Evolutionary conservation across 192 early-diverging fungal genomes (phyloP).

Genomic region (Umbelopsis sp.): DNA sequence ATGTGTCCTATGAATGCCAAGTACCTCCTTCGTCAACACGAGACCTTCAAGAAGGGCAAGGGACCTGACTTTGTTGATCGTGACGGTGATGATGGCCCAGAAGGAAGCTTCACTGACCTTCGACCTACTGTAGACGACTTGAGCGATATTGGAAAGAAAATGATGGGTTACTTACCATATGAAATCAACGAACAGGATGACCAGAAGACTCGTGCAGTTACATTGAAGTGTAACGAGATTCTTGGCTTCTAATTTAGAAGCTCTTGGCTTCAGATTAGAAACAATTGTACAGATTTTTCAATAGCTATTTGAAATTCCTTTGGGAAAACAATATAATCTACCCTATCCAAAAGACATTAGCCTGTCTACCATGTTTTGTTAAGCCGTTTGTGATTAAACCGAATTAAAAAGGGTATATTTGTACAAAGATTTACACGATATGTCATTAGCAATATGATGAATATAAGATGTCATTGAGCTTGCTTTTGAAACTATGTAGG

Average conservation of each 20-base stretch:
- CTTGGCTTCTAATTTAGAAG: not conserved
- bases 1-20: constrained; percentile 13
- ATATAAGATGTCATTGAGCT: too few species aligned
- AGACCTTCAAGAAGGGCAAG: not conserved
- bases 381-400: too few species aligned
- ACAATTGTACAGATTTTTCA: constrained; percentile 4
- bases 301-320: not conserved
- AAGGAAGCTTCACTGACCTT: not conserved
- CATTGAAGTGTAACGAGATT: constrained; percentile 1
- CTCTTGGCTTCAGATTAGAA: not conserved
- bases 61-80: constrained; percentile 8
- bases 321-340: too few species aligned
- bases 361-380: too few species aligned
- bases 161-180: constrained; percentile 15
- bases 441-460: too few species aligned
- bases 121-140: not conserved
- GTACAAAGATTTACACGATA: too few species aligned
- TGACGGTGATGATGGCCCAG: constrained; percentile 13
- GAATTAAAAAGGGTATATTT: too few species aligned
- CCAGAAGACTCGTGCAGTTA: constrained; percentile 8
- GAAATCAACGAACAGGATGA: not conserved
- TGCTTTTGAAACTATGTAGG: too few species aligned
- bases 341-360: too few species aligned
- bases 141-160: constrained; percentile 2
- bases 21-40: not conserved